These are phyloP conservation scores for Persicaria tinctoria DNA, from an alignment of 148 eudicot genomes.

Conservation along the genomic window DNA sequence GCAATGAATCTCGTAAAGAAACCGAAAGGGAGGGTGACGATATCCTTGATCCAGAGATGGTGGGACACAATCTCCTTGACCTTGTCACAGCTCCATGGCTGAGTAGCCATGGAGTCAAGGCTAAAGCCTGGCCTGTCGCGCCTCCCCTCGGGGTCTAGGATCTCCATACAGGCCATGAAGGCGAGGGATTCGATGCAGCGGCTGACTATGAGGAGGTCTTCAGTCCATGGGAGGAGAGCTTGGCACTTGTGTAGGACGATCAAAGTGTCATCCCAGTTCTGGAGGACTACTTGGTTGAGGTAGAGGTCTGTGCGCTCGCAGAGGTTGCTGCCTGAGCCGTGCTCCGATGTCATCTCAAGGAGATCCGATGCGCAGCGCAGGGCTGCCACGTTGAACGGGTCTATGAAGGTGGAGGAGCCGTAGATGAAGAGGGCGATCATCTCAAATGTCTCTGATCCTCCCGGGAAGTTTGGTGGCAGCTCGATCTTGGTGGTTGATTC, in stretches of 20 bases:
- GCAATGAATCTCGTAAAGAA: conserved; percentile 69
- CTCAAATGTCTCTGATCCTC: conserved; percentile 85
- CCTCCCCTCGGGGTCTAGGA: conserved; percentile 89
- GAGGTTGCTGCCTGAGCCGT: conserved; percentile 54
- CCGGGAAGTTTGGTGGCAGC: conserved; percentile 71
- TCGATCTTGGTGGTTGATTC: conserved; percentile 16
- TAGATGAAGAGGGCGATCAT: conserved; percentile 88
- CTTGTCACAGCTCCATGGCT: conserved; percentile 48
- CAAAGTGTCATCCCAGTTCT: conserved; percentile 83
- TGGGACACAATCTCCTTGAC: conserved; percentile 39
- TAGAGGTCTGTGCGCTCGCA: conserved; percentile 75
- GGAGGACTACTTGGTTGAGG: conserved; percentile 80
- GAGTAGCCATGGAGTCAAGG: conserved; percentile 40
- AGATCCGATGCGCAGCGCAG: conserved; percentile 80
- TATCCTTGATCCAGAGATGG: conserved; percentile 80
- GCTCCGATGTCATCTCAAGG: conserved; percentile 68
- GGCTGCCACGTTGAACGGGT: conserved; percentile 78
- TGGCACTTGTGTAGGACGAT: conserved; percentile 80
- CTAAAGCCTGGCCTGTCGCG: conserved; percentile 44
- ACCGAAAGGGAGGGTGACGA: conserved; percentile 59
- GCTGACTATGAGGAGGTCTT: conserved; percentile 76
- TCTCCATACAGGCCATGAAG: conserved; percentile 99
- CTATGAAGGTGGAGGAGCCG: conserved; percentile 71
- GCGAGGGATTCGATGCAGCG: conserved; percentile 90
- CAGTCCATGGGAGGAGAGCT: conserved; percentile 62